Conservation (phyloP, 2,329 filamentous ascomycete species). For the Claviceps digitariae region DNA sequence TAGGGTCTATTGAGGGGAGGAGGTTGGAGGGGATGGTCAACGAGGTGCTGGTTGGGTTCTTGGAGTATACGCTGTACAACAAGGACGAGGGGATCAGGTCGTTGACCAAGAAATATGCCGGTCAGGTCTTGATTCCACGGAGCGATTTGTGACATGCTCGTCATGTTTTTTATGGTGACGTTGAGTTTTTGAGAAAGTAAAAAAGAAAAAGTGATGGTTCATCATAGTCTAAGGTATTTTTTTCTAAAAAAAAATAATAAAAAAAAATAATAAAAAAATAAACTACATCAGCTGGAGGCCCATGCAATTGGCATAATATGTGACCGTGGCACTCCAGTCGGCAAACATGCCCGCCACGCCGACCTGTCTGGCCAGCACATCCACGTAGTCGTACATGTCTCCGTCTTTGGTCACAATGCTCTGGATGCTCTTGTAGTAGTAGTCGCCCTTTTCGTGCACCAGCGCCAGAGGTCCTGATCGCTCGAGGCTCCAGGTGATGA, state of each 20-base stretch:
- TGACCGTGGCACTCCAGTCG: constrained; percentile 56
- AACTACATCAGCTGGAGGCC: constrained; percentile 12
- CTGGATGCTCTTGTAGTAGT: constrained; percentile 43
- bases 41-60: constrained; percentile 11
- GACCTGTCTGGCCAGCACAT: constrained; percentile 49
- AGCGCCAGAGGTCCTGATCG: constrained; percentile 46
- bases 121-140: constrained; percentile 10
- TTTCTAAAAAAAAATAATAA: too few relatives aligned
- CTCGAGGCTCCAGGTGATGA: constrained; percentile 58
- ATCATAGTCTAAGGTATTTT: background rate
- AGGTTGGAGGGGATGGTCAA: constrained; percentile 11
- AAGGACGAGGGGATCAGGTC: constrained; percentile 4
- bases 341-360: constrained; percentile 49
- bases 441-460: constrained; percentile 29
- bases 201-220: background rate
- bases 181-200: too few relatives aligned
- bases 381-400: constrained; percentile 51
- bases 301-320: constrained; percentile 62
- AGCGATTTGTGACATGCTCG: constrained; percentile 5
- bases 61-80: constrained; percentile 9
- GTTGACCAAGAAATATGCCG: constrained; percentile 1
- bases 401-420: constrained; percentile 47
- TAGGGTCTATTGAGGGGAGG: constrained; percentile 8
- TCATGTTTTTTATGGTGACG: too few relatives aligned
- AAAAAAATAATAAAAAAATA: too few relatives aligned